Percentiles rank a stretch among this genome's conserved stretches.
These are phyloP conservation scores for Xanthoparmelia taractica DNA, from an alignment of 495 filamentous ascomycete species.

Conservation along the genomic window DNA sequence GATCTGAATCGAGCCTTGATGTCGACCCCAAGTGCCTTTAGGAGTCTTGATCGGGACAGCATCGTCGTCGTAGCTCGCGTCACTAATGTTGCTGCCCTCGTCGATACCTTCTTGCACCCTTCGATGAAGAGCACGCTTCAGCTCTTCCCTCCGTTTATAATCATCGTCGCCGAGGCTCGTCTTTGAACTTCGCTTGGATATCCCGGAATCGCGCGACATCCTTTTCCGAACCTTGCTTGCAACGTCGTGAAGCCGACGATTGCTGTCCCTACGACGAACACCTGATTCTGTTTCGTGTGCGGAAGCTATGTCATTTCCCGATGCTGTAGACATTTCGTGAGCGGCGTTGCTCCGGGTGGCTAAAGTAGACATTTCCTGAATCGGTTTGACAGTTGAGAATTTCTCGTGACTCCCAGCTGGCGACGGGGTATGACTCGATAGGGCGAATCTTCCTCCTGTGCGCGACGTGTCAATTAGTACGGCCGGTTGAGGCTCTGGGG, in stretches of 20 bases:
- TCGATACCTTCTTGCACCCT: conserved; percentile 15
- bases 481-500: conserved; percentile 15
- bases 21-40: conserved; percentile 9
- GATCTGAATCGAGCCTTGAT: conserved; percentile 19
- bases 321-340: neutral
- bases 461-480: conserved; percentile 11
- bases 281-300: neutral
- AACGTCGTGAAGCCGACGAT: conserved; percentile 16
- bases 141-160: conserved; percentile 10
- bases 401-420: neutral
- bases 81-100: conserved; percentile 12
- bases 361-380: conserved; percentile 5
- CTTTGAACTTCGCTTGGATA: conserved; percentile 20
- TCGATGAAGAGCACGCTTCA: conserved; percentile 19
- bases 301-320: neutral
- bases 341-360: neutral
- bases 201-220: conserved; percentile 13
- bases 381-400: conserved; percentile 1
- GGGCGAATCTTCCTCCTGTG: conserved; percentile 16
- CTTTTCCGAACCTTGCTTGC: conserved; percentile 17
- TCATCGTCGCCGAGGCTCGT: conserved; percentile 16
- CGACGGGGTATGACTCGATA: conserved; percentile 15
- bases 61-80: conserved; percentile 19
- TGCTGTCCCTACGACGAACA: conserved; percentile 11
- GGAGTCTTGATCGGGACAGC: conserved; percentile 21